Evolutionary conservation across 1,284 basidiomycete genomes (phyloP), one percentile per base, ranked within the genome.

Genomic region (Sanghuangporus weigelae): DNA sequence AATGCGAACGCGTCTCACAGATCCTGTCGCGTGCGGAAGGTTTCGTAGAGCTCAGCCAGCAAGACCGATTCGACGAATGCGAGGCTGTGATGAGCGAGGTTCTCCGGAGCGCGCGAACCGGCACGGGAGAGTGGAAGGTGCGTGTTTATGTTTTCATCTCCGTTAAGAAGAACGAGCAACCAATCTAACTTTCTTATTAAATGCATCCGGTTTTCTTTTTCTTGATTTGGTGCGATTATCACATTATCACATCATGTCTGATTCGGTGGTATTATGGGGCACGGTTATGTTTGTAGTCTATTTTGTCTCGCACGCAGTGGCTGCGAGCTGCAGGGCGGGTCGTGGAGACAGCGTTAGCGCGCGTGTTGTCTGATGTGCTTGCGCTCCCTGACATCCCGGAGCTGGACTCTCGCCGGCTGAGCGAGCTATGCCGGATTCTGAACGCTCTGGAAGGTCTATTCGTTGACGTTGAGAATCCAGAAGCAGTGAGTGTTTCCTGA

Each of bases 361-460:
- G 85, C 2, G 83, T 97, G 4, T 78, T 96, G 10, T 81, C 82
- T 54, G 90, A 92, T 68, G 83, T 98, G 12, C 77, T 96, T 53
- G 85, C 84, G 0, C 77, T 98, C 57, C 82, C 84, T 1, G 96
- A 99, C 74, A 98, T 99, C 68, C 90, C 95, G 0, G 96, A 94
- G 70, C 80, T 86, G 10, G 96, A 98, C 69, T 96, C 95, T 3
- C 87, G 92, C 68, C 81, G 87, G 53, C 76, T 99, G 39, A 90
- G 89, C 68, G 87, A 92, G 70, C 79, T 98, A 0, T 91, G 95
- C 73, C 84, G 86, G 63, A 87, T 91, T 48, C 74, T 98, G 55
- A 85, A 89, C 65, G 82, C 87, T 2, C 75, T 97, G 49, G 95
- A 97, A 71, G 84, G 84, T 1, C 73, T 96, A 7, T 98, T 98